A percentile compares a stretch with the other conserved stretches of the same genome.
Evolutionary conservation across 2,329 filamentous ascomycete species (phyloP).

Genomic region (Neonectria faginata): DNA sequence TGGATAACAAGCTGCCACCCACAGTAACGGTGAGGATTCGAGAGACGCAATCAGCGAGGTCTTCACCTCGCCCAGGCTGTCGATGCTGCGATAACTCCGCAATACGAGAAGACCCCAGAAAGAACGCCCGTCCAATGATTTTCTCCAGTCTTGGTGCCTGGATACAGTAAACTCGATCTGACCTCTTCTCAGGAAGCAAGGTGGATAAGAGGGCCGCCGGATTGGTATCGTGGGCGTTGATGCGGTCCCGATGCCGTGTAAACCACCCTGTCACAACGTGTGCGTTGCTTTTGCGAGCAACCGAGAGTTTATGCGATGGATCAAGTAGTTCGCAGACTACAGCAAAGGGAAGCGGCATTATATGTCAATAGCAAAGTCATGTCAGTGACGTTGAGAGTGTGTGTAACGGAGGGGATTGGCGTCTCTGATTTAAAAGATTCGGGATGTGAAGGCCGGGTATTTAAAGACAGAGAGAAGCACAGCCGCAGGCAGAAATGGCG

Average conservation of each 20-base stretch:
- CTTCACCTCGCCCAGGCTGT: constrained; percentile 66
- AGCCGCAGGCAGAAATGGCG: constrained; percentile 31
- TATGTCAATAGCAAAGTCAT: constrained; percentile 26
- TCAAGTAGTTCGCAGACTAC: constrained; percentile 81
- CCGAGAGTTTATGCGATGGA: constrained; percentile 64
- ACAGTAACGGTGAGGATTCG: constrained; percentile 71
- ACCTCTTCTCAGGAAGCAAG: constrained; percentile 79
- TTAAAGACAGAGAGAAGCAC: background rate
- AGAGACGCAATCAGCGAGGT: constrained; percentile 80
- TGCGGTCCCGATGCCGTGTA: constrained; percentile 64
- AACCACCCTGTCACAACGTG: constrained; percentile 75
- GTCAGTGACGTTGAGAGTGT: background rate
- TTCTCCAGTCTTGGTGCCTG: constrained; percentile 71
- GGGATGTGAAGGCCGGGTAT: constrained; percentile 2
- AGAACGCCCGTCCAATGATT: constrained; percentile 75
- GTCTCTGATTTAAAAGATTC: constrained; percentile 2
- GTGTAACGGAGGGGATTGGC: constrained; percentile 10
- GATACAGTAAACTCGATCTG: constrained; percentile 82
- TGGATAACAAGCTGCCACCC: constrained; percentile 38
- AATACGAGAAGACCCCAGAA: constrained; percentile 71
- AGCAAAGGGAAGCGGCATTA: constrained; percentile 76
- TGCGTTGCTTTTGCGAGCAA: constrained; percentile 49
- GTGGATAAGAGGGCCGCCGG: constrained; percentile 77
- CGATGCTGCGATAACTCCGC: constrained; percentile 73
- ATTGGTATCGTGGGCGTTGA: constrained; percentile 69